Conservation (phyloP, 345 rosid species). For the Physaria fendleri region DNA sequence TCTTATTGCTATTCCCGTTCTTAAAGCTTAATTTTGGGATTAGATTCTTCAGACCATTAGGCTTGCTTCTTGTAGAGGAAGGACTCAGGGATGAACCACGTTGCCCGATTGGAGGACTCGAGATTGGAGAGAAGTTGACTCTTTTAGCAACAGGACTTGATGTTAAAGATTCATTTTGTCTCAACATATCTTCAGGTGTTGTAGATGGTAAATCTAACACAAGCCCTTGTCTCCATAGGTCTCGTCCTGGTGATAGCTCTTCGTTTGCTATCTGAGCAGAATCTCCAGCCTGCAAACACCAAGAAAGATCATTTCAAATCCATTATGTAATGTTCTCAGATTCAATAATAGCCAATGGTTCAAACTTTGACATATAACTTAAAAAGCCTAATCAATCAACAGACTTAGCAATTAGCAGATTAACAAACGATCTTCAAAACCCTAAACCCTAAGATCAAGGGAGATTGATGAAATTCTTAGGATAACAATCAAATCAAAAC, state of each 20-base stretch:
- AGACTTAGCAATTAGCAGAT: not conserved
- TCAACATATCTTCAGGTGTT: slow-evolving; percentile 34
- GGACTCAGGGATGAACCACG: slow-evolving; percentile 27
- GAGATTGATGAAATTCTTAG: not conserved
- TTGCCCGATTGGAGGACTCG: slow-evolving; percentile 47
- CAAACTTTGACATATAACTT: not conserved
- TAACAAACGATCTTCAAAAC: not conserved
- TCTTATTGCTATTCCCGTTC: slow-evolving; percentile 35
- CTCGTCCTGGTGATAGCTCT: slow-evolving; percentile 34
- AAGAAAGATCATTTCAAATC: slow-evolving; percentile 4
- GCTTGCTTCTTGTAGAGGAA: slow-evolving; percentile 42
- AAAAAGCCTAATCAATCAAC: not conserved
- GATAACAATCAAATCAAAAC: not conserved
- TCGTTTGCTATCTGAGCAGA: slow-evolving; percentile 67
- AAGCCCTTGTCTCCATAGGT: slow-evolving; percentile 30
- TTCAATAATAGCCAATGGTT: not conserved
- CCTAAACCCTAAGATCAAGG: slow-evolving; percentile 12
- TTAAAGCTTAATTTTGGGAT: slow-evolving; percentile 80
- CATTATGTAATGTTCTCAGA: not conserved
- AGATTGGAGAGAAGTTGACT: slow-evolving; percentile 77
- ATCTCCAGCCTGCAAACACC: slow-evolving; percentile 37
- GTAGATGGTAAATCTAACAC: slow-evolving; percentile 42
- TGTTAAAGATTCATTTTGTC: slow-evolving; percentile 43
- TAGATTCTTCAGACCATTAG: slow-evolving; percentile 43
- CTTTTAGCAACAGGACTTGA: slow-evolving; percentile 56